phyloP scores from a whole-genome alignment of 306 rosid genomes.

The Fragaria ananassa region DNA sequence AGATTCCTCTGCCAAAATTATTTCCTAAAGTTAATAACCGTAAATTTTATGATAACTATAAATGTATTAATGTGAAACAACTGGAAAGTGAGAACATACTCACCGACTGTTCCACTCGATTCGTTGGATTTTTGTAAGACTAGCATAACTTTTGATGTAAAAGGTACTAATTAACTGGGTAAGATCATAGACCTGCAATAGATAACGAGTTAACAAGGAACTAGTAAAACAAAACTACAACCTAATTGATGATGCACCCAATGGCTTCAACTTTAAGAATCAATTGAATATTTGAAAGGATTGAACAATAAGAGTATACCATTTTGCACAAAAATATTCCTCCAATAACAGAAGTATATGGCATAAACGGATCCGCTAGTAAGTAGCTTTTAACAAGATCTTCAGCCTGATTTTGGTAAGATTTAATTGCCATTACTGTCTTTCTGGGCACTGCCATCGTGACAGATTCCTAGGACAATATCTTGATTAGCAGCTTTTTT shows the following conservation, averaged over 20 bases:
- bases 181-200: slow-evolving; percentile 48
- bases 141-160: slow-evolving; percentile 47
- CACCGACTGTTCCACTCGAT: slow-evolving; percentile 62
- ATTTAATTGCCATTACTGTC: slow-evolving; percentile 40
- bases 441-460: slow-evolving; percentile 30
- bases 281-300: not conserved
- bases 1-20: slow-evolving; percentile 47
- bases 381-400: slow-evolving; percentile 39
- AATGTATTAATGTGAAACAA: not conserved
- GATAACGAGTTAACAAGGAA: slow-evolving; percentile 7
- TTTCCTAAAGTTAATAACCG: slow-evolving; percentile 20
- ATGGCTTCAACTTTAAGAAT: not conserved
- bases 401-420: slow-evolving; percentile 57
- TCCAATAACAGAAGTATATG: slow-evolving; percentile 45
- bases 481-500: slow-evolving; percentile 12
- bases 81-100: slow-evolving; percentile 18
- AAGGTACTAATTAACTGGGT: slow-evolving; percentile 47
- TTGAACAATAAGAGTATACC: slow-evolving; percentile 28
- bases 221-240: not conserved
- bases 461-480: slow-evolving; percentile 18
- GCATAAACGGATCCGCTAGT: slow-evolving; percentile 42
- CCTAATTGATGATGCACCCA: not conserved
- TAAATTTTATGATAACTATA: not conserved
- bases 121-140: slow-evolving; percentile 56
- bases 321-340: slow-evolving; percentile 54